Evolutionary conservation across 2,329 filamentous ascomycete species (phyloP).

Genomic region (Pseudogymnoascus sp.): DNA sequence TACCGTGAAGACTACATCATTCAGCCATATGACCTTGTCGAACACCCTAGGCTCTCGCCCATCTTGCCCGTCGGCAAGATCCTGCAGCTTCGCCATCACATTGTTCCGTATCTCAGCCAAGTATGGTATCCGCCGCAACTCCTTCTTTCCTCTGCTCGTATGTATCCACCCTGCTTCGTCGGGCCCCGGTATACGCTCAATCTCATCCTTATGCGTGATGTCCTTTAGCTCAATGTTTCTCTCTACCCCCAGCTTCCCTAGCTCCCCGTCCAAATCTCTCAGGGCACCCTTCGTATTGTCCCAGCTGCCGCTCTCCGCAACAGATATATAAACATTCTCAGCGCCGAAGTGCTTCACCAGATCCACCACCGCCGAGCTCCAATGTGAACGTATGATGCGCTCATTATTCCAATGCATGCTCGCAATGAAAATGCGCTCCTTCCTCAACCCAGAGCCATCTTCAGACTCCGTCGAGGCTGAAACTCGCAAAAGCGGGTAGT

Average conservation of each 20-base stretch:
- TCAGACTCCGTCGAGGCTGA: neutral
- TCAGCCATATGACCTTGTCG: conserved; percentile 55
- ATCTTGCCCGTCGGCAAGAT: conserved; percentile 35
- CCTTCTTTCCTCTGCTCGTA: conserved; percentile 45
- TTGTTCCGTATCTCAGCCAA: conserved; percentile 57
- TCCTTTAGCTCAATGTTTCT: conserved; percentile 51
- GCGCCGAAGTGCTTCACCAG: conserved; percentile 51
- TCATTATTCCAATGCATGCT: conserved; percentile 64
- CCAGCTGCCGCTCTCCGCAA: conserved; percentile 63
- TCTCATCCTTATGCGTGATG: conserved; percentile 51
- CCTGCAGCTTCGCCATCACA: conserved; percentile 52
- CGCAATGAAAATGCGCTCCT: conserved; percentile 55
- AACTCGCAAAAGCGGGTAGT: conserved; percentile 9
- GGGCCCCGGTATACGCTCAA: conserved; percentile 35
- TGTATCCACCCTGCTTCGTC: conserved; percentile 55
- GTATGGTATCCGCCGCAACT: conserved; percentile 62
- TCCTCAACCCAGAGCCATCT: conserved; percentile 5
- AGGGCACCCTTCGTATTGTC: conserved; percentile 61
- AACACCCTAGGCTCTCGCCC: conserved; percentile 37
- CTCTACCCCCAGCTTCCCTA: conserved; percentile 46
- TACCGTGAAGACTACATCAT: conserved; percentile 57
- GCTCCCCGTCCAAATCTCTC: conserved; percentile 45
- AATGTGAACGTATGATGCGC: conserved; percentile 50
- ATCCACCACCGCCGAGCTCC: conserved; percentile 53
- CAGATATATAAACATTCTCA: conserved; percentile 59